Conservation (phyloP, 176 grass and related monocot species). For the Lolium perenne region DNA sequence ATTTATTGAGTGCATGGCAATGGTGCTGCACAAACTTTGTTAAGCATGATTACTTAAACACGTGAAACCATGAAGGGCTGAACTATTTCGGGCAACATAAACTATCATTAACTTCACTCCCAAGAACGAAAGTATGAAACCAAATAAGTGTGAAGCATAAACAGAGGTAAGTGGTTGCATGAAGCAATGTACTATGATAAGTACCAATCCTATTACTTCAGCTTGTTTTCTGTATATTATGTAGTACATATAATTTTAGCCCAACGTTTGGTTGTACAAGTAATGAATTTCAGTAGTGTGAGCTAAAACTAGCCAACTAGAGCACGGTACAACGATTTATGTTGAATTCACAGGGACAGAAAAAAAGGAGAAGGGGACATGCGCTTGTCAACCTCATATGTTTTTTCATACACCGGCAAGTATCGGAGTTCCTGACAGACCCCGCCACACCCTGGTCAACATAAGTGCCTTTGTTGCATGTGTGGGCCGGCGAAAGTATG, state of each 20-base stretch:
- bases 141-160: background rate
- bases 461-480: too few relatives aligned
- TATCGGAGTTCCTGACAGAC: too few relatives aligned
- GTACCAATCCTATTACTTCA: background rate
- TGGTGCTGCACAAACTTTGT: background rate
- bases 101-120: background rate
- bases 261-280: conserved; percentile 6
- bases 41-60: background rate
- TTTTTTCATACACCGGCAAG: too few relatives aligned
- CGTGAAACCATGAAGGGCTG: background rate
- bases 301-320: too few relatives aligned
- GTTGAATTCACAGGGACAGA: too few relatives aligned
- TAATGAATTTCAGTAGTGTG: background rate
- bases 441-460: too few relatives aligned
- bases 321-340: too few relatives aligned
- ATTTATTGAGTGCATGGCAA: background rate
- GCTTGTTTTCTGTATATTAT: conserved; percentile 1
- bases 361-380: too few relatives aligned
- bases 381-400: too few relatives aligned
- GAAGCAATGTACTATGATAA: too few relatives aligned
- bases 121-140: too few relatives aligned
- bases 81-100: background rate
- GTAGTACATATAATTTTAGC: conserved; percentile 16
- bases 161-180: background rate
- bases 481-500: too few relatives aligned